Conservation (phyloP, 2,329 filamentous ascomycete genomes). For the Epichloe hybrida region DNA sequence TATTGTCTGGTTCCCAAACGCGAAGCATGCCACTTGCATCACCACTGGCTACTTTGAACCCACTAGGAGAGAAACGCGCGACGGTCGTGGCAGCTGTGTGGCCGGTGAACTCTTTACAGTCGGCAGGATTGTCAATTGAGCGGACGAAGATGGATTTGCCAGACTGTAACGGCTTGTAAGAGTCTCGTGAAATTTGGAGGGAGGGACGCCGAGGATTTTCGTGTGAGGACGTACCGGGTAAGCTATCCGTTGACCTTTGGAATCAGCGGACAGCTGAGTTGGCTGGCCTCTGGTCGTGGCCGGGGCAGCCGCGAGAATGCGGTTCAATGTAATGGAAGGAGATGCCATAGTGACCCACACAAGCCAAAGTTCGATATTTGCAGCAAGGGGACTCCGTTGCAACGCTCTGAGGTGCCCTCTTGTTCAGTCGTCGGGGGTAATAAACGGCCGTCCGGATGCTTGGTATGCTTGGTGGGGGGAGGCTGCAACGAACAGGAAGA, state of each 20-base stretch:
- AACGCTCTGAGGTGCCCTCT: background rate
- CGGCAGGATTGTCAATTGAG: conserved; percentile 77
- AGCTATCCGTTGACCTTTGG: conserved; percentile 81
- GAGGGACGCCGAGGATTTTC: background rate
- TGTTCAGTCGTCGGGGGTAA: too few species aligned
- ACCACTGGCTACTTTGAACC: conserved; percentile 88
- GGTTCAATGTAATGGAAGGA: conserved; percentile 41
- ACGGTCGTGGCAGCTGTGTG: conserved; percentile 85
- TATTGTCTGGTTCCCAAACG: conserved; percentile 86
- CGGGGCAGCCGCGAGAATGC: conserved; percentile 75
- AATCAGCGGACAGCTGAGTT: conserved; percentile 75
- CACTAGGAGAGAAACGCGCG: conserved; percentile 84
- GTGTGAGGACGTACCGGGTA: conserved; percentile 57
- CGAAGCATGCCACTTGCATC: conserved; percentile 74
- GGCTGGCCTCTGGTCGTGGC: conserved; percentile 74
- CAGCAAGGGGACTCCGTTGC: background rate
- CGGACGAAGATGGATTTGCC: conserved; percentile 95
- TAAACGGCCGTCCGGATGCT: background rate
- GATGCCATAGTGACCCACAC: conserved; percentile 17
- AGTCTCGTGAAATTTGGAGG: conserved; percentile 2
- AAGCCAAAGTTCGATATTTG: background rate
- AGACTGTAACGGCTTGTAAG: conserved; percentile 39
- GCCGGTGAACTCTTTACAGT: conserved; percentile 79
- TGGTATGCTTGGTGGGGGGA: background rate
- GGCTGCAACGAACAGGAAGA: background rate